Conservation (phyloP, 148 eudicot genomes). For the Mesembryanthemum crystallinum region DNA sequence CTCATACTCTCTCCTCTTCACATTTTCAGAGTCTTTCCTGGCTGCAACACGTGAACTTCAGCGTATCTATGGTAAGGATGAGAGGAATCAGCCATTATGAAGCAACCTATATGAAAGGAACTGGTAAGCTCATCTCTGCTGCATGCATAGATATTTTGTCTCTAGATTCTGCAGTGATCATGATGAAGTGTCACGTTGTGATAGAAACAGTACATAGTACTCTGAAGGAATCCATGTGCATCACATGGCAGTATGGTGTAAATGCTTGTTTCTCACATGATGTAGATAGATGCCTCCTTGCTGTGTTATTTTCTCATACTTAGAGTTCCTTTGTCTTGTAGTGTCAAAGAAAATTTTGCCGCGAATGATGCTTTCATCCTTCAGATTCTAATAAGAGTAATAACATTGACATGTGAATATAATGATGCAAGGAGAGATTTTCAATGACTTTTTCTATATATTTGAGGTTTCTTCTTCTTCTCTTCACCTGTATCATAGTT, state of each 20-base stretch:
- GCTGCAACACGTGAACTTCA: slow-evolving; percentile 85
- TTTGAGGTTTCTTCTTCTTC: neutral
- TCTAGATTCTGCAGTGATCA: neutral
- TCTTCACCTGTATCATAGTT: too few species aligned
- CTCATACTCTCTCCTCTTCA: neutral
- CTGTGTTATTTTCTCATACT: neutral
- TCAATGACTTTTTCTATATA: neutral
- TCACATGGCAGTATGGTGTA: neutral
- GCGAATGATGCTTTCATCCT: neutral
- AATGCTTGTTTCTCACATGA: neutral
- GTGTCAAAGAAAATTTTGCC: neutral
- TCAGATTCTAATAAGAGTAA: neutral
- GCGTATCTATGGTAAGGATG: slow-evolving; percentile 75
- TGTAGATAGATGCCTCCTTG: neutral
- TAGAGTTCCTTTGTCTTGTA: neutral
- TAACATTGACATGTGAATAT: neutral
- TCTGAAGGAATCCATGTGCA: neutral
- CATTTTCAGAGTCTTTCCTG: slow-evolving; percentile 57
- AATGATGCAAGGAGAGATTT: neutral
- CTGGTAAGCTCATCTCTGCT: slow-evolving; percentile 19
- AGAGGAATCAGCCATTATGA: slow-evolving; percentile 33
- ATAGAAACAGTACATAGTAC: neutral
- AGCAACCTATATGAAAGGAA: slow-evolving; percentile 1
- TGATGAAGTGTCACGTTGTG: neutral
- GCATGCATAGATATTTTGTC: neutral